Base-by-base conservation (phyloP, 768 basidiomycete species). In the Chalciporus pseudorubinellus region DNA sequence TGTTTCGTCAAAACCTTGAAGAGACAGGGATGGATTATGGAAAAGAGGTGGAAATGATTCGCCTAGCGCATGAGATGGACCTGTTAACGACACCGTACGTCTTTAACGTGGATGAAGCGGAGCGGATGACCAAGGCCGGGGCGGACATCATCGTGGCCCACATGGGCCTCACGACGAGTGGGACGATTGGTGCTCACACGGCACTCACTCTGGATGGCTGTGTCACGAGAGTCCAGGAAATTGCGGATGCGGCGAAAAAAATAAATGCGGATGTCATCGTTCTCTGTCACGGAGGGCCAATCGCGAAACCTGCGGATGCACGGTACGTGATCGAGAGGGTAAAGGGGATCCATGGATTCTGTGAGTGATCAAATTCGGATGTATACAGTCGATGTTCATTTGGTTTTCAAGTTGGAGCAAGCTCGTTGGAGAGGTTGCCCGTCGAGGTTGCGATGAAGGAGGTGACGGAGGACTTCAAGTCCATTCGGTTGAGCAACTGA, bases 1-100 rank as follows among this genome's bases (percentile, higher is more conserved):
- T 50, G 43, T 69, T 66, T 42, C 59, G 67, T 14, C 65, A 56
- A 29, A 61, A 67, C 48, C 48, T 64, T 22, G 67, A 67, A 54
- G 66, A 68, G 43, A 65, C 64, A 12, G 58, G 59, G 2, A 67
- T 67, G 65, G 60, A 57, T 10, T 67, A 69, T 18, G 67, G 52
- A 12, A 62, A 56, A 29, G 67, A 69, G 36, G 67, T 68, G 10
- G 66, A 66, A 14, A 68, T 68, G 64, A 64, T 66, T 40, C 54
- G 62, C 20, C 31, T 57, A 33, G 65, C 62, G 20, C 61, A 58
- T 29, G 51, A 56, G 28, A 46, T 62, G 45, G 62, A 57, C 20
- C 56, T 67, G 3, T 48, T 64, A 45, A 66, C 65, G 24, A 50
- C 67, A 6, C 59, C 67, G 3, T 66, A 65, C 42, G 65, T 62